Conservation (phyloP, 805 yeast species). For the Ogataea zsoltii region DNA sequence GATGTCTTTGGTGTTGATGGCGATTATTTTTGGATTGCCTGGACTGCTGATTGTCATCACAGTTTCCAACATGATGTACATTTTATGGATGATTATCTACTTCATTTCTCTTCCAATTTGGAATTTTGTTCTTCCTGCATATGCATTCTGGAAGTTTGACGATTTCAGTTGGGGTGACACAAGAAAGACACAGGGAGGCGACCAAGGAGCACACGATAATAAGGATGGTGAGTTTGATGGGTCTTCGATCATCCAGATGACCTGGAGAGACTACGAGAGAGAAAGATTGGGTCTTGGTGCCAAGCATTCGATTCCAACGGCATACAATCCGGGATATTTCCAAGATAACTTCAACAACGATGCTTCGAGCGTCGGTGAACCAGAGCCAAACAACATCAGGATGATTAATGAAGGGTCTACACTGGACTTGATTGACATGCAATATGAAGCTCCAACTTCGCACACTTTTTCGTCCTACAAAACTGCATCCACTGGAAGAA, state of each 20-base stretch:
- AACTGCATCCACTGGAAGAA: slow-evolving; percentile 11
- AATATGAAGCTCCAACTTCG: slow-evolving; percentile 9
- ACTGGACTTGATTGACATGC: slow-evolving; percentile 6
- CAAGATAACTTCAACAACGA: slow-evolving; percentile 10
- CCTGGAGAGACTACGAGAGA: slow-evolving; percentile 93
- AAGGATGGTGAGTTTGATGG: slow-evolving; percentile 86
- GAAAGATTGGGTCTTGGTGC: slow-evolving; percentile 41
- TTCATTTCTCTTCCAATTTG: slow-evolving; percentile 85
- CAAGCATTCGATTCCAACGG: slow-evolving; percentile 26
- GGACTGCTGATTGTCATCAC: slow-evolving; percentile 80
- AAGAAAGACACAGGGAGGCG: slow-evolving; percentile 72
- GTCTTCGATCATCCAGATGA: slow-evolving; percentile 83
- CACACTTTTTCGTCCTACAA: slow-evolving; percentile 17
- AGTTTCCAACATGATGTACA: slow-evolving; percentile 68
- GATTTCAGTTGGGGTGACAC: slow-evolving; percentile 98
- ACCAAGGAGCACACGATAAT: slow-evolving; percentile 67
- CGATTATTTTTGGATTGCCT: slow-evolving; percentile 80
- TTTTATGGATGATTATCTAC: slow-evolving; percentile 79
- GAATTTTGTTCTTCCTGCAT: slow-evolving; percentile 85
- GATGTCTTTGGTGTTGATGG: slow-evolving; percentile 74
- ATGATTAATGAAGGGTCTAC: slow-evolving; percentile 6
- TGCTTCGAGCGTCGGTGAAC: slow-evolving; percentile 1
- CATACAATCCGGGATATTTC: slow-evolving; percentile 26
- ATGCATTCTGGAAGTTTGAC: slow-evolving; percentile 93
- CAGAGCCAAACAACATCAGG: neutral